Conservation (phyloP, 2,329 filamentous ascomycete genomes). For the Botryosphaeria agaves region DNA sequence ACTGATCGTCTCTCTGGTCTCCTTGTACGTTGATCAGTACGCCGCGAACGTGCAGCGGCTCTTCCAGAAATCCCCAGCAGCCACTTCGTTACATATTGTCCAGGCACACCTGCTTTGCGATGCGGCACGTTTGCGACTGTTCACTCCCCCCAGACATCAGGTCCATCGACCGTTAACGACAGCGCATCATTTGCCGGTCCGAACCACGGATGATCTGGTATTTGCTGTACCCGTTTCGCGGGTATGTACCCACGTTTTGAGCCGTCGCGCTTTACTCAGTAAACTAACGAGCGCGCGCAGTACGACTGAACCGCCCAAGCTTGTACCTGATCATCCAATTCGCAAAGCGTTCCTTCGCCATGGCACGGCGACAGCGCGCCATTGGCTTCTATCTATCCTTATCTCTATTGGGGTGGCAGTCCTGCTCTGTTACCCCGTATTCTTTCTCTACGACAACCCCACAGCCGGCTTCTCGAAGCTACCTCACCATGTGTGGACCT, state of each 20-base stretch:
- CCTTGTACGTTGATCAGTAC: too few species aligned
- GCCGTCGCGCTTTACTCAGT: slow-evolving; percentile 2
- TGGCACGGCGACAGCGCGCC: slow-evolving; percentile 50
- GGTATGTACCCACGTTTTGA: slow-evolving; percentile 34
- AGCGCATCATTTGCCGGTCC: too few species aligned
- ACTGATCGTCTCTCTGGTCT: too few species aligned
- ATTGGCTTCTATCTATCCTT: slow-evolving; percentile 58
- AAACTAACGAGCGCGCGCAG: slow-evolving; percentile 20
- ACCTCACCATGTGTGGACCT: slow-evolving; percentile 69
- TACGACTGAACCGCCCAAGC: slow-evolving; percentile 55
- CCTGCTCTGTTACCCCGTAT: slow-evolving; percentile 54
- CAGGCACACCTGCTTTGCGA: too few species aligned
- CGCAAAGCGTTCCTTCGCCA: slow-evolving; percentile 49
- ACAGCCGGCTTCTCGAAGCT: slow-evolving; percentile 53
- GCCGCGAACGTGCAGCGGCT: too few species aligned
- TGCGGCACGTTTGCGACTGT: too few species aligned
- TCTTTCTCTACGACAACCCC: slow-evolving; percentile 59
- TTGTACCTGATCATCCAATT: slow-evolving; percentile 47
- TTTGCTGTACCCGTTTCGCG: slow-evolving; percentile 58
- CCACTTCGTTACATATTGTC: too few species aligned
- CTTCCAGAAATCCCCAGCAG: too few species aligned
- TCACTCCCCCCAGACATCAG: too few species aligned
- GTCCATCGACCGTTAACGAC: too few species aligned
- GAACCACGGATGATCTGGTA: slow-evolving; percentile 1
- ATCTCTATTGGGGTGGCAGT: slow-evolving; percentile 56